Conservation (phyloP, 768 basidiomycete species). For the Auriscalpium microsporum region DNA sequence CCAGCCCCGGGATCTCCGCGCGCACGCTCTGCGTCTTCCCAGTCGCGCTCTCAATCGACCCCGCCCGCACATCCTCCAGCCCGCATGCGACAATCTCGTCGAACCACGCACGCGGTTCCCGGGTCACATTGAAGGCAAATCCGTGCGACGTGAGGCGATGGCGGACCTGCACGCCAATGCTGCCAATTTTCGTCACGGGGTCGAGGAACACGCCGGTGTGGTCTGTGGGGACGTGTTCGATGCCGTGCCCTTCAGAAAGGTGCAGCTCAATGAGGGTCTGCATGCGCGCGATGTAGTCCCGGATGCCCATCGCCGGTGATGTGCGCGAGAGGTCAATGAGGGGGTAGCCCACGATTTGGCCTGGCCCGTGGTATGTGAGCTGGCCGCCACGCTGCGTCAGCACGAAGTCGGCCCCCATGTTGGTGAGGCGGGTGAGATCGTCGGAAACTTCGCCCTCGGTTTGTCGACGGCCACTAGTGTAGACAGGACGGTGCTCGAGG, state of each 20-base stretch:
- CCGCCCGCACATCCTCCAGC: constrained; percentile 71
- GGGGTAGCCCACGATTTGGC: constrained; percentile 94
- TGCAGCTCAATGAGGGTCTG: constrained; percentile 64
- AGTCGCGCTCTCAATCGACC: constrained; percentile 47
- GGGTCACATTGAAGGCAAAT: constrained; percentile 85
- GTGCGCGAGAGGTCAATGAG: constrained; percentile 82
- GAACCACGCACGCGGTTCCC: constrained; percentile 81
- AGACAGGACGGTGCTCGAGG: constrained; percentile 88
- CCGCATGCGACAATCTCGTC: constrained; percentile 87
- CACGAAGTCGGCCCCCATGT: constrained; percentile 83
- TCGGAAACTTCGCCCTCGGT: constrained; percentile 45
- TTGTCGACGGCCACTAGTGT: constrained; percentile 90
- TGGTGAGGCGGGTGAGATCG: constrained; percentile 58
- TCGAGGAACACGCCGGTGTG: constrained; percentile 90
- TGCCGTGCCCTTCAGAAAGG: constrained; percentile 50
- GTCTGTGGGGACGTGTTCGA: constrained; percentile 51
- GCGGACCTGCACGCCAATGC: constrained; percentile 94
- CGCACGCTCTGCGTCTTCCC: constrained; percentile 32
- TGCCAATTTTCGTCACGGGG: constrained; percentile 76
- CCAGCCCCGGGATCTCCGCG: constrained; percentile 44
- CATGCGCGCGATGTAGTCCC: constrained; percentile 79
- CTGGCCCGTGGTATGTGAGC: constrained; percentile 95
- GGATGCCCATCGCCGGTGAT: constrained; percentile 59
- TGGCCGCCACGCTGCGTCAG: constrained; percentile 81
- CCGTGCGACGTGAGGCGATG: constrained; percentile 94